Percentiles rank a stretch among this genome's conserved stretches.
Evolutionary conservation across 2,329 filamentous ascomycete genomes (phyloP).

Genomic region (Fusarium irregulare): DNA sequence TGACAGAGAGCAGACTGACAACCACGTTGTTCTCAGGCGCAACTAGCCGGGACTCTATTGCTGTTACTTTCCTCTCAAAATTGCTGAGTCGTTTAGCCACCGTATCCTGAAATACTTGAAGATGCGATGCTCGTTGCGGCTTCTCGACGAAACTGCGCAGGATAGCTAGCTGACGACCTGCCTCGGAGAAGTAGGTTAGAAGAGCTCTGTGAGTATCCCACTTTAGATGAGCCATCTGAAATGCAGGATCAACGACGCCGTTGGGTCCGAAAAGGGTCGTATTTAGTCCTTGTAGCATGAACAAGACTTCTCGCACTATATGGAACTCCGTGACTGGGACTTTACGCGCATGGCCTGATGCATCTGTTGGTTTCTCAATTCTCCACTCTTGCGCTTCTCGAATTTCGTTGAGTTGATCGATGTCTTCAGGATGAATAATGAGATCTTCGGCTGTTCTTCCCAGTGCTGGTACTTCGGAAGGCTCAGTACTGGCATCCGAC

Average conservation of each 20-base stretch:
- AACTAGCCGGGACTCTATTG: conserved; percentile 70
- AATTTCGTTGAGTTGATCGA: conserved; percentile 48
- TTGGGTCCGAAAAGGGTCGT: conserved; percentile 74
- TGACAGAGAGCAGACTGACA: conserved; percentile 74
- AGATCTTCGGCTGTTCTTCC: conserved; percentile 48
- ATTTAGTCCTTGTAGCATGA: conserved; percentile 84
- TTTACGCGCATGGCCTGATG: conserved; percentile 52
- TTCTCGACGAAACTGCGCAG: conserved; percentile 59
- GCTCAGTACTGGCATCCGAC: conserved; percentile 47
- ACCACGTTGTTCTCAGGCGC: conserved; percentile 63
- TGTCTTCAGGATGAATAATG: conserved; percentile 51
- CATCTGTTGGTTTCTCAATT: conserved; percentile 48
- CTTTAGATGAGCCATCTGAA: conserved; percentile 61
- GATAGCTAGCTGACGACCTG: conserved; percentile 57
- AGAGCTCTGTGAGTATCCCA: conserved; percentile 63
- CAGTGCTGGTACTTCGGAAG: conserved; percentile 42
- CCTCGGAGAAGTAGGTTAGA: conserved; percentile 59
- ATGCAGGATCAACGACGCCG: conserved; percentile 54
- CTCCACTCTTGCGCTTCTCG: conserved; percentile 53
- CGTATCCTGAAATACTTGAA: conserved; percentile 78
- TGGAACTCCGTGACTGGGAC: conserved; percentile 75
- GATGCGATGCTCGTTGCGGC: conserved; percentile 64
- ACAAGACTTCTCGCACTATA: conserved; percentile 79
- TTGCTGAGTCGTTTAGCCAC: conserved; percentile 65
- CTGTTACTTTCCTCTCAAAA: conserved; percentile 70